Evolutionary conservation across 164 flowering plant genomes (phyloP).

Genomic region (Litsea cubeba): DNA sequence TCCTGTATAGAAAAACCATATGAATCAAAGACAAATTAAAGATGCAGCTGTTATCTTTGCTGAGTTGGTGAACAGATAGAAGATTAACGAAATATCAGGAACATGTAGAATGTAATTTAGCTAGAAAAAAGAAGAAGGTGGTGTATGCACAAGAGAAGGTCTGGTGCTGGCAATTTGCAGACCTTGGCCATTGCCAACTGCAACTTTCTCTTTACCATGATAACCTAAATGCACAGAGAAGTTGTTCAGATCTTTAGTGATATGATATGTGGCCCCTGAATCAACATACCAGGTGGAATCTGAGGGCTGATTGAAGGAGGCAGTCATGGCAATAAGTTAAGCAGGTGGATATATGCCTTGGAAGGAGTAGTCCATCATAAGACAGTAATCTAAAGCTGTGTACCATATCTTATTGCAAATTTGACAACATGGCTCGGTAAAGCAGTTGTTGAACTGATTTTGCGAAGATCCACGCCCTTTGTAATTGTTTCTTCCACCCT

Average conservation of each 20-base stretch:
- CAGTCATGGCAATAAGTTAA: not conserved
- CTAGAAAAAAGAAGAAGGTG: too few species aligned
- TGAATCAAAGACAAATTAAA: too few species aligned
- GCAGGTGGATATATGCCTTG: not conserved
- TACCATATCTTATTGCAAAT: not conserved
- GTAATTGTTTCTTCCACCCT: too few species aligned
- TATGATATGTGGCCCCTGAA: not conserved
- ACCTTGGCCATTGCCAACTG: not conserved
- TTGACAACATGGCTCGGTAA: not conserved
- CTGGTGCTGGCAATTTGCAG: not conserved
- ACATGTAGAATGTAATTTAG: not conserved
- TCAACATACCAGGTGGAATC: not conserved
- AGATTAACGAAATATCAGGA: not conserved
- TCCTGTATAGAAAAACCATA: not conserved
- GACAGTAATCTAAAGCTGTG: not conserved
- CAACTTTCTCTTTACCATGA: not conserved
- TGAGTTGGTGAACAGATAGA: not conserved
- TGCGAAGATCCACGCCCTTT: too few species aligned
- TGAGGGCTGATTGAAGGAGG: too few species aligned
- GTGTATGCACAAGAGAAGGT: not conserved
- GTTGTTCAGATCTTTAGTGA: not conserved
- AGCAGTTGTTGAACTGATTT: too few species aligned
- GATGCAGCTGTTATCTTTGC: too few species aligned
- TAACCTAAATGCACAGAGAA: not conserved
- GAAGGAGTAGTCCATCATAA: not conserved